Percentiles rank a stretch among this genome's conserved stretches.
phyloP scores from a whole-genome alignment of 1,139 yeast genomes.

The Lipomyces yarrowii region DNA sequence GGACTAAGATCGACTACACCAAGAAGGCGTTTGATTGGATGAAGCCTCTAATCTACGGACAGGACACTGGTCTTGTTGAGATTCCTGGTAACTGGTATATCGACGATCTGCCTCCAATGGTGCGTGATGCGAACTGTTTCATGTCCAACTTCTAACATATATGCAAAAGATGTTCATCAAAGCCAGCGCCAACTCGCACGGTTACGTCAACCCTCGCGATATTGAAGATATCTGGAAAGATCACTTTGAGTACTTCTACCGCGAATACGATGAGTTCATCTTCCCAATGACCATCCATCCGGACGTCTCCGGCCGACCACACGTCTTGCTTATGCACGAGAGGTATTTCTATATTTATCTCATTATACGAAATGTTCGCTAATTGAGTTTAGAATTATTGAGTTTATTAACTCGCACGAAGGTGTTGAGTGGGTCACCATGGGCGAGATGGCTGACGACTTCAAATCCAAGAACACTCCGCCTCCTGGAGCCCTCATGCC shows the following conservation, averaged over 20 bases:
- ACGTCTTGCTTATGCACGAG: constrained; percentile 42
- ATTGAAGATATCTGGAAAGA: constrained; percentile 44
- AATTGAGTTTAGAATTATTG: constrained; percentile 34
- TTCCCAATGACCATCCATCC: constrained; percentile 44
- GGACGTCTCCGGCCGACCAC: constrained; percentile 43
- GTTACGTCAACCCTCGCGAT: constrained; percentile 43
- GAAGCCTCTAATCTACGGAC: constrained; percentile 41
- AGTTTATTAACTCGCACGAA: constrained; percentile 42
- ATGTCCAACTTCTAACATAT: neutral
- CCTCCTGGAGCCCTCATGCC: constrained; percentile 40
- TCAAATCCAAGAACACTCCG: constrained; percentile 36
- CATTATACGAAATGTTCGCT: neutral
- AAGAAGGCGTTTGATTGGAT: constrained; percentile 43
- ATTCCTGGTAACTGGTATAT: constrained; percentile 44
- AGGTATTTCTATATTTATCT: constrained; percentile 24
- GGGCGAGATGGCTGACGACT: constrained; percentile 42
- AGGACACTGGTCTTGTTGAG: constrained; percentile 42
- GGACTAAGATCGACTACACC: constrained; percentile 43
- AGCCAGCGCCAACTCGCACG: constrained; percentile 39
- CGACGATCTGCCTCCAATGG: constrained; percentile 44
- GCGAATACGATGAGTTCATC: constrained; percentile 43
- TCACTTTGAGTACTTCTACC: constrained; percentile 42
- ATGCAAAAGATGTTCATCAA: constrained; percentile 39
- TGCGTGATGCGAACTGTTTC: neutral
- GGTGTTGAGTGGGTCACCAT: constrained; percentile 46